These are phyloP conservation scores for Leccinum fuscescens DNA, from an alignment of 1,284 basidiomycete genomes.

Conservation along the genomic window DNA sequence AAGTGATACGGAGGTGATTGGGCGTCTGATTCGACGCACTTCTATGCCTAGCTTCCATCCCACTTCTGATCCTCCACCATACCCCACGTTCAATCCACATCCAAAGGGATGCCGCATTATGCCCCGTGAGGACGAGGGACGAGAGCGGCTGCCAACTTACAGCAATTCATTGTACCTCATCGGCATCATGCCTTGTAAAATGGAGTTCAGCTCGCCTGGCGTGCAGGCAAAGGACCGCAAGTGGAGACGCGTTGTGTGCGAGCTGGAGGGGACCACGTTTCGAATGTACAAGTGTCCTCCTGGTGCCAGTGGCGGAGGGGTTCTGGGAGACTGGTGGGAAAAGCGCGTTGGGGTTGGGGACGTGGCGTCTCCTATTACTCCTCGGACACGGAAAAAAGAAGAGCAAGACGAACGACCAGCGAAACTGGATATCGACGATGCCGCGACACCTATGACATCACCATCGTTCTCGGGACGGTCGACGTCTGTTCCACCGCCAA, in stretches of 20 bases:
- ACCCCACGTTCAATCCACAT: conserved; percentile 31
- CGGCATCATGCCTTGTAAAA: conserved; percentile 87
- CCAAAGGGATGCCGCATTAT: conserved; percentile 20
- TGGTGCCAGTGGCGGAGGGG: conserved; percentile 46
- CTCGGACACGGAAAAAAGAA: conserved; percentile 37
- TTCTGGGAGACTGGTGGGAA: conserved; percentile 74
- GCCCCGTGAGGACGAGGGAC: conserved; percentile 55
- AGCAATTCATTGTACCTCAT: conserved; percentile 82
- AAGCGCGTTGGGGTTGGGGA: conserved; percentile 68
- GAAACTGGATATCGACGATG: conserved; percentile 25
- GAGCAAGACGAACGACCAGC: conserved; percentile 15
- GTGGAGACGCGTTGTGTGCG: conserved; percentile 88
- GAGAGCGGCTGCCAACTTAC: conserved; percentile 81
- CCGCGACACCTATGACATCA: neutral
- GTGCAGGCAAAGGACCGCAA: conserved; percentile 87
- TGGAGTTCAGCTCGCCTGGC: conserved; percentile 88
- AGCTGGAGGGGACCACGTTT: conserved; percentile 90
- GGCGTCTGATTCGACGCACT: conserved; percentile 28
- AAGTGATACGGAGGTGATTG: conserved; percentile 23
- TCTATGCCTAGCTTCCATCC: conserved; percentile 37
- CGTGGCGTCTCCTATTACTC: conserved; percentile 31
- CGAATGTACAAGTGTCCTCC: conserved; percentile 75
- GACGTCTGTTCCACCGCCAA: conserved; percentile 4
- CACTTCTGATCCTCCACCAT: conserved; percentile 34
- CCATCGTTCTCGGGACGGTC: conserved; percentile 3